phyloP scores from a whole-genome alignment of 2,329 filamentous ascomycete species.

The Verticillium zaregamsianum region DNA sequence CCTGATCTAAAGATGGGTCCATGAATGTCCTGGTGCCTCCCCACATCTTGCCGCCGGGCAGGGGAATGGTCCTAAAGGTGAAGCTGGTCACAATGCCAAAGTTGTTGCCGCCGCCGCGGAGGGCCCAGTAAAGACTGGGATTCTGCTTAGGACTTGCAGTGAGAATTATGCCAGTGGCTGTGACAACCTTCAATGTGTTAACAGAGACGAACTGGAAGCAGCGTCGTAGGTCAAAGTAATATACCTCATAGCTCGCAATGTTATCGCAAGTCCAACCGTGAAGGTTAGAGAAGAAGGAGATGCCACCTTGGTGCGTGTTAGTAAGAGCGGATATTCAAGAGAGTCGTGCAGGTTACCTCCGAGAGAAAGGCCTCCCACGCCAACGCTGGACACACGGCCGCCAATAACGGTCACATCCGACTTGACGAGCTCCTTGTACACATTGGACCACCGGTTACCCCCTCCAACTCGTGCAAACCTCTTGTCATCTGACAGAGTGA shows the following conservation, averaged over 20 bases:
- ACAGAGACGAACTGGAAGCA: slow-evolving; percentile 30
- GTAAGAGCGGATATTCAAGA: too few species aligned
- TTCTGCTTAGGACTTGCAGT: slow-evolving; percentile 47
- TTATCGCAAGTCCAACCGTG: slow-evolving; percentile 37
- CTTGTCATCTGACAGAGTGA: slow-evolving; percentile 24
- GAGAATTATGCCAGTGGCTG: slow-evolving; percentile 43
- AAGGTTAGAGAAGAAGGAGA: slow-evolving; percentile 35
- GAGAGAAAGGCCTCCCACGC: slow-evolving; percentile 33
- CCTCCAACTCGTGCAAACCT: slow-evolving; percentile 27
- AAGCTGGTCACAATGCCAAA: slow-evolving; percentile 53
- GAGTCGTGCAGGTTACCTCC: slow-evolving; percentile 17
- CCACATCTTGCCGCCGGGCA: slow-evolving; percentile 28
- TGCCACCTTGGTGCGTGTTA: slow-evolving; percentile 25
- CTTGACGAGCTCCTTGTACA: slow-evolving; percentile 29
- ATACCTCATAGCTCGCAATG: slow-evolving; percentile 26
- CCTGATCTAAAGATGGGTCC: slow-evolving; percentile 21
- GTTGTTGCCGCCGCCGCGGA: slow-evolving; percentile 50
- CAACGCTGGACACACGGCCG: slow-evolving; percentile 33
- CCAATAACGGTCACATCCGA: slow-evolving; percentile 29
- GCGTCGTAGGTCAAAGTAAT: neutral
- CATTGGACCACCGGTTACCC: slow-evolving; percentile 33
- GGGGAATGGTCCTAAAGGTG: slow-evolving; percentile 32
- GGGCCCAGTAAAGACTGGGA: slow-evolving; percentile 52
- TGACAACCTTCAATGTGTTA: slow-evolving; percentile 41
- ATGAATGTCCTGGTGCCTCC: slow-evolving; percentile 28